These are phyloP conservation scores for Penicillium sp. DNA, from an alignment of 2,329 filamentous ascomycete species.

Conservation along the genomic window DNA sequence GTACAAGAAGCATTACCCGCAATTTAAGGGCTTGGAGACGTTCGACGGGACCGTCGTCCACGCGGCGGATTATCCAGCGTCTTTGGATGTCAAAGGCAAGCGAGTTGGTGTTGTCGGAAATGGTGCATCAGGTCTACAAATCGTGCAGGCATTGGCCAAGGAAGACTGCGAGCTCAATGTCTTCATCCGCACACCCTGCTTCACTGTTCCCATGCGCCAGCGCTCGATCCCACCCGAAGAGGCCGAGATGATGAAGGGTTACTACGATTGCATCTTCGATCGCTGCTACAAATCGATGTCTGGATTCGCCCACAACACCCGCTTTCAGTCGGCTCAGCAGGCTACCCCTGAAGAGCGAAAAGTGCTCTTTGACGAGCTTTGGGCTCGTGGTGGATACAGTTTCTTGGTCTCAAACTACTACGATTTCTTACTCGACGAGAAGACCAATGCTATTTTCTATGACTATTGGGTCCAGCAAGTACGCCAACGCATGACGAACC, in stretches of 20 bases:
- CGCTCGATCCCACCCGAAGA: constrained; percentile 52
- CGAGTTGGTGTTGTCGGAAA: constrained; percentile 25
- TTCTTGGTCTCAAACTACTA: constrained; percentile 59
- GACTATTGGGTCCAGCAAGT: constrained; percentile 59
- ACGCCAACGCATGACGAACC: constrained; percentile 54
- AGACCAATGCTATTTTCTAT: constrained; percentile 58
- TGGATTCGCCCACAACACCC: constrained; percentile 50
- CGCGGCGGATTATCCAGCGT: constrained; percentile 54
- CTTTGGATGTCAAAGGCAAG: constrained; percentile 20
- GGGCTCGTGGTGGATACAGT: constrained; percentile 57
- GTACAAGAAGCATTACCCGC: constrained; percentile 42
- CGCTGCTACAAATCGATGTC: constrained; percentile 57
- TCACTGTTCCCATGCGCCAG: constrained; percentile 64
- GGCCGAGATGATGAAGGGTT: constrained; percentile 52
- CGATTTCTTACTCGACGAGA: constrained; percentile 33
- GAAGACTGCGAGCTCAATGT: constrained; percentile 44
- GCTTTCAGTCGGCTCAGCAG: constrained; percentile 52
- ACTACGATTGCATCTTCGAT: constrained; percentile 57
- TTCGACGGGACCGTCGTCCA: constrained; percentile 59
- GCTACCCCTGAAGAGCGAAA: constrained; percentile 55
- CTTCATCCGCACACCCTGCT: constrained; percentile 68
- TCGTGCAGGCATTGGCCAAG: constrained; percentile 24
- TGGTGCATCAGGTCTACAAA: constrained; percentile 26
- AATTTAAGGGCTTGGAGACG: constrained; percentile 38
- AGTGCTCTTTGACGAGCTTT: constrained; percentile 54